A percentile compares a stretch with the other conserved stretches of the same genome.
Conservation (phyloP, 305 asterid genomes). For the Withania somnifera region DNA sequence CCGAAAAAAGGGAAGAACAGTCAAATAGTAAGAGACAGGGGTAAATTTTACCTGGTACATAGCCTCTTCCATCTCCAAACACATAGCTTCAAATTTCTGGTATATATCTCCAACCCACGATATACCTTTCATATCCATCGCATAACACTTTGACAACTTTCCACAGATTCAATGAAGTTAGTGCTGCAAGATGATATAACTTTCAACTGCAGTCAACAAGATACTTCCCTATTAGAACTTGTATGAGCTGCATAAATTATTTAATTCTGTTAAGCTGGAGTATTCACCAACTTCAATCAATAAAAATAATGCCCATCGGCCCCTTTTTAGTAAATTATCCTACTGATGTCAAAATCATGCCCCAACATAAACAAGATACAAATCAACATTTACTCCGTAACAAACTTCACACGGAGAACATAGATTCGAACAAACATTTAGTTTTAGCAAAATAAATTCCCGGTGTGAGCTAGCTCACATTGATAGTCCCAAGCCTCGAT, state of each 20-base stretch:
- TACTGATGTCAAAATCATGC: not conserved
- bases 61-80: conserved; percentile 74
- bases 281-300: not conserved
- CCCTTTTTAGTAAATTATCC: not conserved
- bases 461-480: not conserved
- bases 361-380: not conserved
- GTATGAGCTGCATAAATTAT: not conserved
- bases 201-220: not conserved
- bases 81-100: conserved; percentile 69
- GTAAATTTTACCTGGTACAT: conserved; percentile 46
- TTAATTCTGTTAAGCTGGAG: not conserved
- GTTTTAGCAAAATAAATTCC: not conserved
- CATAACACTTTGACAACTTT: not conserved
- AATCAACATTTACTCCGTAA: not conserved
- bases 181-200: not conserved
- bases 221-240: not conserved
- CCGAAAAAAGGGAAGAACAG: not conserved
- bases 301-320: not conserved
- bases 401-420: not conserved
- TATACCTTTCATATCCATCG: conserved; percentile 61
- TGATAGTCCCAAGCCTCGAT: not conserved
- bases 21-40: not conserved
- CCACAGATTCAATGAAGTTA: not conserved
- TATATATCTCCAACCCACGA: conserved; percentile 68
- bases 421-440: not conserved